Percentiles rank a stretch among this genome's conserved stretches.
Conservation (phyloP, 768 basidiomycete species). For the Tulasnella sp. region DNA sequence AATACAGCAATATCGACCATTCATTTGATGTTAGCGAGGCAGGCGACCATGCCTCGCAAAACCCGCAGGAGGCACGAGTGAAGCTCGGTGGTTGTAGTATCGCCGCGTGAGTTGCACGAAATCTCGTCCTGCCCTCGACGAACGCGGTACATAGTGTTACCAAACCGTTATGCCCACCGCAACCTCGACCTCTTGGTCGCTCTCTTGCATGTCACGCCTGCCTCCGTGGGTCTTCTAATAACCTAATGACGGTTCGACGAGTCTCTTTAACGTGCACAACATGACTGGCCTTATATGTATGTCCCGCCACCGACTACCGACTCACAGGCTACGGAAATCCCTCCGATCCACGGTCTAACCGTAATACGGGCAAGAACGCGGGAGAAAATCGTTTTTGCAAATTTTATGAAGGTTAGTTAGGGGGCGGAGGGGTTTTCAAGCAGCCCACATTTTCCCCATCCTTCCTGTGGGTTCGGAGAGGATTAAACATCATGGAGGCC, state of each 20-base stretch:
- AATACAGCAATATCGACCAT: constrained; percentile 88
- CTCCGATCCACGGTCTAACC: constrained; percentile 73
- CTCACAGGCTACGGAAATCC: constrained; percentile 95
- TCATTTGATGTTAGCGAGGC: constrained; percentile 77
- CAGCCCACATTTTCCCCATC: too few species aligned
- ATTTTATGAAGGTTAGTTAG: constrained; percentile 71
- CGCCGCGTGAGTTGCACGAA: constrained; percentile 62
- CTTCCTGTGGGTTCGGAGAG: too few species aligned
- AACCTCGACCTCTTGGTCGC: not conserved
- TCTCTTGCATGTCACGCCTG: not conserved
- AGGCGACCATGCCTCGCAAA: constrained; percentile 57
- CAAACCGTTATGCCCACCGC: too few species aligned
- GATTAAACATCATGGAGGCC: too few species aligned
- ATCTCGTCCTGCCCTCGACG: not conserved
- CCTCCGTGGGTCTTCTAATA: not conserved
- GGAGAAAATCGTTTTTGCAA: constrained; percentile 65
- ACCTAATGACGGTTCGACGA: not conserved
- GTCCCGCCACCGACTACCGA: too few species aligned
- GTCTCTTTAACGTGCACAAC: not conserved
- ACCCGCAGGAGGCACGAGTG: constrained; percentile 54
- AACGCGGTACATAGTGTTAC: not conserved
- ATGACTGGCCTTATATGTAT: too few species aligned
- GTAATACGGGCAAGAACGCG: constrained; percentile 51
- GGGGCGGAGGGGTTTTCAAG: too few species aligned
- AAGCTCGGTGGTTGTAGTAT: constrained; percentile 80